Evolutionary conservation across 2,329 filamentous ascomycete species (phyloP).

Genomic region (Aspergillus tubingensis): DNA sequence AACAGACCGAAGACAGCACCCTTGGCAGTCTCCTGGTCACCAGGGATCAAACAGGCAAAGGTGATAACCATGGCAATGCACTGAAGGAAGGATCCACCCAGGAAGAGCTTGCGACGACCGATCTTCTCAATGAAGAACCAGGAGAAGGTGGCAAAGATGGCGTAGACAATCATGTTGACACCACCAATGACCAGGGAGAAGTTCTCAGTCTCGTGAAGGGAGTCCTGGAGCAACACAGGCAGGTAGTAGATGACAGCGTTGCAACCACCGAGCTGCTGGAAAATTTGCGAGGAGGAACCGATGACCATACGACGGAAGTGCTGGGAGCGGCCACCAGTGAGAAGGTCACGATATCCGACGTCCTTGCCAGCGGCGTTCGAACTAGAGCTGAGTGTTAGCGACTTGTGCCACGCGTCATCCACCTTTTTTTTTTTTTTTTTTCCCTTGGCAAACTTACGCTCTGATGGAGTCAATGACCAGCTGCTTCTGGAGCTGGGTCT

Average conservation of each 20-base stretch:
- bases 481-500: slow-evolving; percentile 62
- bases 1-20: slow-evolving; percentile 62
- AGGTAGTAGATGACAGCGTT: slow-evolving; percentile 55
- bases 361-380: slow-evolving; percentile 59
- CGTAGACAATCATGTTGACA: slow-evolving; percentile 53
- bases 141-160: slow-evolving; percentile 46
- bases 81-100: slow-evolving; percentile 44
- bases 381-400: slow-evolving; percentile 44
- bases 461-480: slow-evolving; percentile 70
- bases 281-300: slow-evolving; percentile 43
- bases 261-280: slow-evolving; percentile 54
- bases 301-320: slow-evolving; percentile 45
- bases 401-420: slow-evolving; percentile 27
- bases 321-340: slow-evolving; percentile 43
- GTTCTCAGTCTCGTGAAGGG: slow-evolving; percentile 42
- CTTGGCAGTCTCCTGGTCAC: slow-evolving; percentile 28
- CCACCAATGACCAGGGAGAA: slow-evolving; percentile 56
- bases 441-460: slow-evolving; percentile 46
- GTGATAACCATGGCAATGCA: slow-evolving; percentile 43
- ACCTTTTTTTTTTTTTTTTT: background rate
- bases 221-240: slow-evolving; percentile 50
- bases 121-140: slow-evolving; percentile 54
- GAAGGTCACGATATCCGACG: slow-evolving; percentile 46
- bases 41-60: slow-evolving; percentile 42
- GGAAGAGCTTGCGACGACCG: slow-evolving; percentile 48